Evolutionary conservation across 2,329 filamentous ascomycete species (phyloP).

Genomic region (Arthroderma sp.): DNA sequence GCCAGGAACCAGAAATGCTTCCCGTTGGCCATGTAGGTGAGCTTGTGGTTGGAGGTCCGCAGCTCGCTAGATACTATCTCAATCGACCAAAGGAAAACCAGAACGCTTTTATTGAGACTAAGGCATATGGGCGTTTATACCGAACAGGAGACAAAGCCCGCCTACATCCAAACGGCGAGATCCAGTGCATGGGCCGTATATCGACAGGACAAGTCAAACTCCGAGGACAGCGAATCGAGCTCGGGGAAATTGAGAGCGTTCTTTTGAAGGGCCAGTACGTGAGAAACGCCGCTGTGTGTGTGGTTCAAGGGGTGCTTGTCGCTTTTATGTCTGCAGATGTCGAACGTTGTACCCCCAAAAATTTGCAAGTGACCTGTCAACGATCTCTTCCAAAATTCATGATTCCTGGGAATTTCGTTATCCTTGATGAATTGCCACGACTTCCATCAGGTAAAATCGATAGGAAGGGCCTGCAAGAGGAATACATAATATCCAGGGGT

Average conservation of each 20-base stretch:
- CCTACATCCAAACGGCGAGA: constrained; percentile 51
- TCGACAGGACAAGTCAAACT: constrained; percentile 73
- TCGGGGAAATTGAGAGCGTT: constrained; percentile 72
- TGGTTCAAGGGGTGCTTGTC: constrained; percentile 58
- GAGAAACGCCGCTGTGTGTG: constrained; percentile 53
- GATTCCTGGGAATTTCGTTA: constrained; percentile 62
- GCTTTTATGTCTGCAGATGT: constrained; percentile 55
- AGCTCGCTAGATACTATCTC: constrained; percentile 69
- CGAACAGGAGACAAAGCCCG: constrained; percentile 74
- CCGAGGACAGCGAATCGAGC: constrained; percentile 71
- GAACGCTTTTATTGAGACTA: constrained; percentile 56
- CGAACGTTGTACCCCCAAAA: constrained; percentile 26
- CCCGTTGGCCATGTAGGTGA: constrained; percentile 61
- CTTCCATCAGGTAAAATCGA: constrained; percentile 78
- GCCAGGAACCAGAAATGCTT: constrained; percentile 40
- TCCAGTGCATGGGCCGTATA: constrained; percentile 78
- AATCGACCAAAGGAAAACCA: constrained; percentile 67
- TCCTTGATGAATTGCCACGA: constrained; percentile 55
- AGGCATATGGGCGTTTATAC: constrained; percentile 58
- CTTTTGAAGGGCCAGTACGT: constrained; percentile 50
- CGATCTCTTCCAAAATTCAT: constrained; percentile 73
- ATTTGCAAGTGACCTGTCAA: constrained; percentile 49
- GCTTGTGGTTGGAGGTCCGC: constrained; percentile 66
- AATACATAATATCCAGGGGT: constrained; percentile 36
- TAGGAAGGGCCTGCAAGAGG: constrained; percentile 48